phyloP scores from a whole-genome alignment of 148 eudicot species.

The Vaccinium corymbosum region DNA sequence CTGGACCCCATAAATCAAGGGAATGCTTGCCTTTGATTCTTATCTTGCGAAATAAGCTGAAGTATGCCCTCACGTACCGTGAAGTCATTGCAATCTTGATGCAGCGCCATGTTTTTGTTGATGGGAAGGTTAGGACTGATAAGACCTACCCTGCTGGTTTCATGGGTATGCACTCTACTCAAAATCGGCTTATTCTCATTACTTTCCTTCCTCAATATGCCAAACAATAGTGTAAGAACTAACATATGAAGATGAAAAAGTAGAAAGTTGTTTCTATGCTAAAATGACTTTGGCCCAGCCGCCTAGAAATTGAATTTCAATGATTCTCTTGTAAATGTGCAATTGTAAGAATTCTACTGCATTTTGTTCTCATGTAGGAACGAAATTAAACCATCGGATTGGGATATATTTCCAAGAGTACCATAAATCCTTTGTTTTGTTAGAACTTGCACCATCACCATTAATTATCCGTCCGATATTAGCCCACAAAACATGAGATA shows the following conservation, averaged over 20 bases:
- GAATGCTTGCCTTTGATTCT: conserved; percentile 46
- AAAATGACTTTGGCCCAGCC: no score
- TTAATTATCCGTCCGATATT: no score
- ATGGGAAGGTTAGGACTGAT: conserved; percentile 50
- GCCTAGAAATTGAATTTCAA: no score
- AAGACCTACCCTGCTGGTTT: conserved; percentile 51
- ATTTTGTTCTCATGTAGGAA: no score
- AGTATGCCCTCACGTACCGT: conserved; percentile 48
- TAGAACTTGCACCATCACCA: no score
- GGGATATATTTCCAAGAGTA: no score
- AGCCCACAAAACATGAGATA: no score
- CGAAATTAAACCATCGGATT: no score
- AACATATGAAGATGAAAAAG: background rate
- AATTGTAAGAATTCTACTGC: no score
- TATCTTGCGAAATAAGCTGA: conserved; percentile 44
- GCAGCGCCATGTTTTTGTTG: conserved; percentile 49
- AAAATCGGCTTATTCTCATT: background rate
- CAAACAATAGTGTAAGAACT: background rate
- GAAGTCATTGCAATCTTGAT: conserved; percentile 42
- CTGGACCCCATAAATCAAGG: conserved; percentile 54
- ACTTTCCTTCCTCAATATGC: background rate
- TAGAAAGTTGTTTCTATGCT: no score
- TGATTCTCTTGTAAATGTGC: no score
- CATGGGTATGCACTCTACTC: conserved; percentile 31
- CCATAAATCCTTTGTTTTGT: no score